Base-by-base conservation (phyloP, 176 grass and related monocot species). In the Aegilops bicornis region DNA sequence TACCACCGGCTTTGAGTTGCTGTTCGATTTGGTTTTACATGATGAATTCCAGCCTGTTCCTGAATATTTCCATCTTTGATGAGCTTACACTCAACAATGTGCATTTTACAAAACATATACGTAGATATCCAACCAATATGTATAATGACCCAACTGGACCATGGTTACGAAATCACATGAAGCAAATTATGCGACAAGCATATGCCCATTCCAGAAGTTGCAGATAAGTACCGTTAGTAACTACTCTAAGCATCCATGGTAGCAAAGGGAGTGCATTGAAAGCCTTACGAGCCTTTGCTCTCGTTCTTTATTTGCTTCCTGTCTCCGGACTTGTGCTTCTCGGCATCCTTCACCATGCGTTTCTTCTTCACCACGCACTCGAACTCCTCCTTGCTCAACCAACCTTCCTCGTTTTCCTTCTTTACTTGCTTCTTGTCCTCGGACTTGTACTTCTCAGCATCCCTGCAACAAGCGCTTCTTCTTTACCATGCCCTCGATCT, bases 381-480 rank as follows among this genome's bases (percentile, higher is more conserved):
- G 3, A 95, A 83, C 35, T 95, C 86, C 8, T 91, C 86, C 68
- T 77, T 86, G 60, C 58, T 68, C 5, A 93, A 64, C 75, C 85
- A 27, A 14, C 30, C 65, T 32, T 68, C 65, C 65, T 68, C 30
- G 30, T 35, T 33, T 68, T 68, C 65, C 65, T 45, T 45, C 39
- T 74, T 47, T 16, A 7, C 12, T 75, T 75, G 72, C 23, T 47
- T 75, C 72, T 48, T 48, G 24, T 75, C 42, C 14, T 48, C 42
- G 13, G 72, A 69, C 17, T 69, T 33, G 30, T 68, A 33, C 65
- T 33, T 68, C 64, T 33, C 16, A 68, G 65, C 65, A 33, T 35
- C 30, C 30, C 16, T 31, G 42, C 23, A 75, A 27, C 40, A 75
- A 16, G 71, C 71, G 71, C 23, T 47, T 47, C 71, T 74, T 75